Base-by-base conservation (phyloP, 306 rosid genomes). In the Pterocarpus macrocarpus region DNA sequence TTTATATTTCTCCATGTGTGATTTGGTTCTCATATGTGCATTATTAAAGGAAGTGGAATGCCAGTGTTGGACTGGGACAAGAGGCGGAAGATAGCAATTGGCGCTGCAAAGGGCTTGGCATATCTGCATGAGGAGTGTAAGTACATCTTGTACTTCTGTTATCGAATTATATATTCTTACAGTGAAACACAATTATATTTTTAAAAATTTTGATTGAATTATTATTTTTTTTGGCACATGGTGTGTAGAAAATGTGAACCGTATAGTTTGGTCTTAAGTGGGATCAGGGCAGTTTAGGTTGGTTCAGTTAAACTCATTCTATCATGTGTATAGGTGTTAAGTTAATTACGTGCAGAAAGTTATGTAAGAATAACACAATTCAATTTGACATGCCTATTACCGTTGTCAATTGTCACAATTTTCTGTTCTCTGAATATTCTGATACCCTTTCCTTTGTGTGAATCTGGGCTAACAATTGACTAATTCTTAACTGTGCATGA, bases 91-190 rank as follows among this genome's bases (percentile, higher is more conserved):
- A 87, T 95, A 68, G 99, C 99, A 61, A 68, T 93, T 30, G 98
- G 97, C 34, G 89, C 99, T 30, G 98, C 99, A 4, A 95, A 89
- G 88, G 98, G 99, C 14, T 79, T 95, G 84, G 97, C 96, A 53
- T 95, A 95, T 85, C 78, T 95, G 57, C 99, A 95, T 33, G 98
- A 95, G 86, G 99, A 95, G 80, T 95, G 99, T 95, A 90, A 78
- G 97, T 80, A 43, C 55, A 76, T 53, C 39, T 70, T 41, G 63
- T 79, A 55, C n/a, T 81, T 81, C 5, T 45, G 35, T 45, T 69
- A 2, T 57, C 47, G 39, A 15, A 62, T 5, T 2, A 14, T 12
- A 10, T 28, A 58, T 58, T 73, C 52, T 30, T 73, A 9, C 41
- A 22, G 39, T 77, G 28, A 65, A 32, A 39, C 34, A 32, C 11